Conservation (phyloP, 306 rosid species). For the Castanopsis chinensis region DNA sequence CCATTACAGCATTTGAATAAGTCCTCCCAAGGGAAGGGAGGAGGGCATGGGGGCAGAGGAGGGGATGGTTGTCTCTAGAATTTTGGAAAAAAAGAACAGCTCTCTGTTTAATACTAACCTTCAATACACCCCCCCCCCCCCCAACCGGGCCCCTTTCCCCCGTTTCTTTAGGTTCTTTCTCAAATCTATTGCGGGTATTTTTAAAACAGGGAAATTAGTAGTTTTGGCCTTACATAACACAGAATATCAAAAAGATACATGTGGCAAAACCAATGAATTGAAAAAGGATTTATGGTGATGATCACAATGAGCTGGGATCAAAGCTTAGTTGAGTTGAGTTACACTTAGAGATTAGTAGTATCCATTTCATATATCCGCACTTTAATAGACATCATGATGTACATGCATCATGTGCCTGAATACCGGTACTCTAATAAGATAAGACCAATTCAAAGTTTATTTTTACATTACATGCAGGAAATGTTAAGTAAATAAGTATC, state of each 20-base stretch:
- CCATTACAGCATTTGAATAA: neutral
- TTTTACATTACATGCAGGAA: neutral
- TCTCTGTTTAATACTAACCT: neutral
- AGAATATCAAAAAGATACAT: neutral
- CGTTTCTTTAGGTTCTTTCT: neutral
- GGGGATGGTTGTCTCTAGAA: neutral
- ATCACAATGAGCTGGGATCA: neutral
- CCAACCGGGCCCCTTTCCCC: neutral
- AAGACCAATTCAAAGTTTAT: neutral
- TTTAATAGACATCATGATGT: neutral
- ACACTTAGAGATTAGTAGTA: neutral
- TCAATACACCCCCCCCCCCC: too few relatives aligned
- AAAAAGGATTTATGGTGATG: neutral
- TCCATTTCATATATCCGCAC: neutral
- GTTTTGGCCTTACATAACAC: neutral
- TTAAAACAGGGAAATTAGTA: neutral
- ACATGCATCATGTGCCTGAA: neutral
- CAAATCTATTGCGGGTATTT: neutral
- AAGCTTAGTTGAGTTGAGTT: neutral
- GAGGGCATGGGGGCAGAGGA: neutral
- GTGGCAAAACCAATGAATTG: neutral
- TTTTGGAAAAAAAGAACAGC: neutral
- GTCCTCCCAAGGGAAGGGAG: neutral
- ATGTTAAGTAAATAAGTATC: neutral
- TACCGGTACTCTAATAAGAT: neutral